These are phyloP conservation scores for Teunomyces aglyptinius DNA, from an alignment of 805 yeast genomes.

Conservation along the genomic window DNA sequence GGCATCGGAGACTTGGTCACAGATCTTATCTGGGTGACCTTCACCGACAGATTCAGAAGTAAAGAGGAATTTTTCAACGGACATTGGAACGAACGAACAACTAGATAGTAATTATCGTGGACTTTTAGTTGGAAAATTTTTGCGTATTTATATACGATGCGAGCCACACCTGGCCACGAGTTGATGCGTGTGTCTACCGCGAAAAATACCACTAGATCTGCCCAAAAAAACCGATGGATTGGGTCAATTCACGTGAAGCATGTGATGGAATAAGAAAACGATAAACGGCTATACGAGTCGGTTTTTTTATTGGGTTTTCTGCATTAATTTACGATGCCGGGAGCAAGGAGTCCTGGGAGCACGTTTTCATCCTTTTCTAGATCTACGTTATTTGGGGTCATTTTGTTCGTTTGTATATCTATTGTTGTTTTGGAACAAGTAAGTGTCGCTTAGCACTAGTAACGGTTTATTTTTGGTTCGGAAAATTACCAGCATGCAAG, in stretches of 20 bases:
- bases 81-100: slow-evolving; percentile 6
- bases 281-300: background rate
- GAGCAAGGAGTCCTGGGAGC: no score
- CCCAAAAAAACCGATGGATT: slow-evolving; percentile 1
- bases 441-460: no score
- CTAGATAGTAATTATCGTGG: background rate
- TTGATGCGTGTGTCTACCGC: background rate
- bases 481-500: no score
- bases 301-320: background rate
- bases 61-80: slow-evolving; percentile 50
- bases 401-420: no score
- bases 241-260: slow-evolving; percentile 3
- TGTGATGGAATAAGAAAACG: background rate
- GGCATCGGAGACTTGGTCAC: slow-evolving; percentile 99
- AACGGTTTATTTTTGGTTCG: no score
- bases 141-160: slow-evolving; percentile 1
- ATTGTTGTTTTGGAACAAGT: no score
- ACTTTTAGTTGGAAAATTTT: background rate
- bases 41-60: slow-evolving; percentile 92
- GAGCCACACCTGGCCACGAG: slow-evolving; percentile 5
- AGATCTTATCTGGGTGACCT: slow-evolving; percentile 93
- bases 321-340: background rate
- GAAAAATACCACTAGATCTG: background rate
- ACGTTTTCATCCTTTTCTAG: no score
- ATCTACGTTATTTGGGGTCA: no score